Evolutionary conservation across 306 rosid species (phyloP).

Genomic region (Myrica gale): DNA sequence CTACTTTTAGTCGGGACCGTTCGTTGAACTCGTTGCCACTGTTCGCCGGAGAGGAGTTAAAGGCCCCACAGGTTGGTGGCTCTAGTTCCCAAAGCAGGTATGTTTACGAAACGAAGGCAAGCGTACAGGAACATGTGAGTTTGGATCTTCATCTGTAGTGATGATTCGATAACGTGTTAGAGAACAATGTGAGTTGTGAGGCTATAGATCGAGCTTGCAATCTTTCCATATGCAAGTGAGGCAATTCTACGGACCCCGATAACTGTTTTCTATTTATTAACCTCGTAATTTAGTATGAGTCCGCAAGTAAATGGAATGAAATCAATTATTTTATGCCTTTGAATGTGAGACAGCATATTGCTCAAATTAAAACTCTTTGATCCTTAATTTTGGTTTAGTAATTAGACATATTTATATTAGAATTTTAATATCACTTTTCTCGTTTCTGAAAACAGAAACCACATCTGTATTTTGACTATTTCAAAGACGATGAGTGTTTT

Average conservation of each 20-base stretch:
- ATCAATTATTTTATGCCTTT: not conserved
- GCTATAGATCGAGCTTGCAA: slow-evolving; percentile 1
- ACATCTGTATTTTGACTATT: not conserved
- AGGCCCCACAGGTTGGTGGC: slow-evolving; percentile 36
- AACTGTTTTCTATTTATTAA: not conserved
- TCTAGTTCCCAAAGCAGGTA: slow-evolving; percentile 42
- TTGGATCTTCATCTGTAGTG: slow-evolving; percentile 88
- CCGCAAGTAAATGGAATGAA: not conserved
- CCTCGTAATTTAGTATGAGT: not conserved
- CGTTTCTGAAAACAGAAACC: not conserved
- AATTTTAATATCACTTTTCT: not conserved
- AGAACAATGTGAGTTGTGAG: slow-evolving; percentile 18
- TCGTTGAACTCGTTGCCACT: slow-evolving; percentile 50
- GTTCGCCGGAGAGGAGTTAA: slow-evolving; percentile 52
- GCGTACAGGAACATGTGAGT: slow-evolving; percentile 68
- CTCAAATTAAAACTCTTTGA: not conserved
- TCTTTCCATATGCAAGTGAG: slow-evolving; percentile 4
- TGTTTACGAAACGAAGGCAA: slow-evolving; percentile 48
- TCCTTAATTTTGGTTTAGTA: not conserved
- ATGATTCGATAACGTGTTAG: not conserved
- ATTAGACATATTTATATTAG: not conserved
- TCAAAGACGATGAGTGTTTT: not conserved
- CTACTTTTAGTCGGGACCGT: slow-evolving; percentile 53
- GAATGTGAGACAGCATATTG: slow-evolving; percentile 9
- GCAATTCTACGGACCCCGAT: not conserved